Evolutionary conservation across 2,329 filamentous ascomycete species (phyloP).

Genomic region (Pseudopithomyces maydicus): DNA sequence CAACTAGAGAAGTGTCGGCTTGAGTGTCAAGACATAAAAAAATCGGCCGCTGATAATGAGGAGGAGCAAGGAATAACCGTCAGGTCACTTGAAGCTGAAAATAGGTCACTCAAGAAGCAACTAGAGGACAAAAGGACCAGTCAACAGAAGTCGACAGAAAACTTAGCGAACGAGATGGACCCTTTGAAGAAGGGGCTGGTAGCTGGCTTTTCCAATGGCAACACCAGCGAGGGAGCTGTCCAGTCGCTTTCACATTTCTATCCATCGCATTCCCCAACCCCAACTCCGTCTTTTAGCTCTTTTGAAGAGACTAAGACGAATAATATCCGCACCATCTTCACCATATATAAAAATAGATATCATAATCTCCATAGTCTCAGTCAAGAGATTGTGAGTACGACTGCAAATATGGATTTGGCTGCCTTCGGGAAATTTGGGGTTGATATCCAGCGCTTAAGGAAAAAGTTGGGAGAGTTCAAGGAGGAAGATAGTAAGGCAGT

Average conservation of each 20-base stretch:
- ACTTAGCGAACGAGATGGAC: too few relatives aligned
- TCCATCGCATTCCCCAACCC: neutral
- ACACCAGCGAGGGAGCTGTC: neutral
- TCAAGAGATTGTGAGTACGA: slow-evolving; percentile 12
- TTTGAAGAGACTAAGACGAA: neutral
- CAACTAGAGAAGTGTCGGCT: too few relatives aligned
- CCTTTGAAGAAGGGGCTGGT: neutral
- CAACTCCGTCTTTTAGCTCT: neutral
- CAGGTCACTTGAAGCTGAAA: too few relatives aligned
- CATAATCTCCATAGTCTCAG: slow-evolving; percentile 19
- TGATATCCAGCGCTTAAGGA: slow-evolving; percentile 19
- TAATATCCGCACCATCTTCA: slow-evolving; percentile 29
- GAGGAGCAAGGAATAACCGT: too few relatives aligned
- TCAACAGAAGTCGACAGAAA: too few relatives aligned
- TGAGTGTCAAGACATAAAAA: too few relatives aligned
- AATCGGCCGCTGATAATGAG: too few relatives aligned
- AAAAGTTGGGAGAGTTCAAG: slow-evolving; percentile 14
- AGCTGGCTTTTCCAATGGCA: neutral
- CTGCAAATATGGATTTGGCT: slow-evolving; percentile 19
- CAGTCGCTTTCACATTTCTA: too few relatives aligned
- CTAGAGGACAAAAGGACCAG: too few relatives aligned
- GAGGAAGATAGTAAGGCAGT: too few relatives aligned
- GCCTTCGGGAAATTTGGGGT: slow-evolving; percentile 33
- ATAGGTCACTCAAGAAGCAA: too few relatives aligned
- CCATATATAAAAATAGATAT: slow-evolving; percentile 21